These are phyloP conservation scores for Luffa aegyptiaca DNA, from an alignment of 306 rosid genomes.

Conservation along the genomic window DNA sequence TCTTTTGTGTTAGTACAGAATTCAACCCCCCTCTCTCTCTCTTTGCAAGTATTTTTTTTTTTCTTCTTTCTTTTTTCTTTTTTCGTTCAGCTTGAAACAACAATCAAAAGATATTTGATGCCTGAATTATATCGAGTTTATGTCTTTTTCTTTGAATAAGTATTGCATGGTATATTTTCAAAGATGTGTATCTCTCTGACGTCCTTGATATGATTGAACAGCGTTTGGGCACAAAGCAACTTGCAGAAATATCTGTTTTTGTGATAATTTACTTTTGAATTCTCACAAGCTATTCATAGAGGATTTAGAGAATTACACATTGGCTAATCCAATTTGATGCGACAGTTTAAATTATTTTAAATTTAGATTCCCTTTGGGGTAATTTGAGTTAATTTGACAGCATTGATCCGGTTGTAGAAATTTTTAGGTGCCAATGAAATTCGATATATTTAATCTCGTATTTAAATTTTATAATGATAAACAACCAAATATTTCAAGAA, in stretches of 20 bases:
- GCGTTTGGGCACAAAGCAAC: not conserved
- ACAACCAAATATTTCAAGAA: no score
- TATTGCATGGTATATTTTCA: not conserved
- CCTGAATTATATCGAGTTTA: not conserved
- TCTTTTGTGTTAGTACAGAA: slow-evolving; percentile 1
- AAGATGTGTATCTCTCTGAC: not conserved
- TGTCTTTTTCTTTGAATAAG: not conserved
- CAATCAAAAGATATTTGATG: not conserved
- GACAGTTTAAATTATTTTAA: not conserved
- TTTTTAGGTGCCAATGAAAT: not conserved
- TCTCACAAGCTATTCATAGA: not conserved
- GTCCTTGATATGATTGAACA: not conserved
- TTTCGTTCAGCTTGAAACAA: not conserved
- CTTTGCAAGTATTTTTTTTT: not conserved
- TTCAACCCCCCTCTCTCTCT: not conserved
- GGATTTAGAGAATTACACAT: not conserved
- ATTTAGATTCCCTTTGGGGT: not conserved
- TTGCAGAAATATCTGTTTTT: not conserved
- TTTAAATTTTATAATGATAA: no score
- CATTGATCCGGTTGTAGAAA: not conserved
- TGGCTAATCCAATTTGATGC: not conserved
- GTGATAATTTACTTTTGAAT: not conserved
- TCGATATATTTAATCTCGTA: not conserved
- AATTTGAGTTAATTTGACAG: not conserved
- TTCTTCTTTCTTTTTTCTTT: not conserved